Conservation (phyloP, 768 basidiomycete genomes). For the Rhizopogon vesiculosus region DNA sequence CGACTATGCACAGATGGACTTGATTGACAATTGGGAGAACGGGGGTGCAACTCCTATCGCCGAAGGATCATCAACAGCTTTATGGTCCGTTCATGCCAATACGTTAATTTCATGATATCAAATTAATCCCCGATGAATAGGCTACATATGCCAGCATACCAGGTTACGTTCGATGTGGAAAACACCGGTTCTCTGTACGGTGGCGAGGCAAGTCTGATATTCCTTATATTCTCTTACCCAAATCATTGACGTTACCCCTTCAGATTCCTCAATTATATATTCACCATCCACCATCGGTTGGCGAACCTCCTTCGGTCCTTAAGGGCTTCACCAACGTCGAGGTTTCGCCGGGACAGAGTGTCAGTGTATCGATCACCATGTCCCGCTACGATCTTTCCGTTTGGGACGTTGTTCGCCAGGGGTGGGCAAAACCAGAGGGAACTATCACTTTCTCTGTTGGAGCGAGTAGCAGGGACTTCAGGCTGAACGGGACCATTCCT, state of each 20-base stretch:
- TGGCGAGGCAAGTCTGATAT: constrained; percentile 39
- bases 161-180: constrained; percentile 57
- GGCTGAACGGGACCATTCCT: constrained; percentile 41
- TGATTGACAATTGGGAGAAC: constrained; percentile 50
- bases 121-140: constrained; percentile 21
- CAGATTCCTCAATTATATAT: constrained; percentile 76
- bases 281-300: constrained; percentile 55
- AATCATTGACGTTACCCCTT: not conserved
- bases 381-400: constrained; percentile 69
- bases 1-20: constrained; percentile 26
- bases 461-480: constrained; percentile 60
- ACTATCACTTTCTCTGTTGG: constrained; percentile 60
- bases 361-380: constrained; percentile 48
- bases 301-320: constrained; percentile 68
- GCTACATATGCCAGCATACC: constrained; percentile 63
- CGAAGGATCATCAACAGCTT: constrained; percentile 55
- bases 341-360: constrained; percentile 41
- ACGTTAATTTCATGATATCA: not conserved
- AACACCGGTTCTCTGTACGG: constrained; percentile 64
- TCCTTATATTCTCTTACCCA: not conserved
- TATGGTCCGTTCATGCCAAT: constrained; percentile 39
- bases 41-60: constrained; percentile 51
- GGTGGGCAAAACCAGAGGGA: constrained; percentile 69
- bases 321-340: constrained; percentile 65
- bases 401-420: constrained; percentile 72